Evolutionary conservation across 164 flowering plant genomes (phyloP).

Genomic region (Paratinospora sagittata): DNA sequence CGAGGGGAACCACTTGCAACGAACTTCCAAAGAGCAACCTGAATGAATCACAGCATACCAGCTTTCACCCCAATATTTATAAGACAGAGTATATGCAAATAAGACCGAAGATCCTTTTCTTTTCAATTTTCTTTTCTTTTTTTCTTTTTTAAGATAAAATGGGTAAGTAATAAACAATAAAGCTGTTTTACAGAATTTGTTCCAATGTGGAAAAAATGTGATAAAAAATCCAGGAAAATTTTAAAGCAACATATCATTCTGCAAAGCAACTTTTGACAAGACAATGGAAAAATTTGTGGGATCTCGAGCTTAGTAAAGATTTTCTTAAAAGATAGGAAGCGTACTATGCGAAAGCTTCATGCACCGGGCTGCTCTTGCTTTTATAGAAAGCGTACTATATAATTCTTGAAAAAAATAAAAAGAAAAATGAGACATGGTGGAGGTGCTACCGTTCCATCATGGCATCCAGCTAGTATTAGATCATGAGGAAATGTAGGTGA

Average conservation of each 20-base stretch:
- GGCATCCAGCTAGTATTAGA: constrained; percentile 82
- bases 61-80: background rate
- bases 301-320: background rate
- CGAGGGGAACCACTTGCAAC: constrained; percentile 31
- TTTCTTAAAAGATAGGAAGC: background rate
- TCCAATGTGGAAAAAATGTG: too few relatives aligned
- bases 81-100: background rate
- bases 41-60: constrained; percentile 7
- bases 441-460: constrained; percentile 86
- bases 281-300: background rate
- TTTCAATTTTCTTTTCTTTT: background rate
- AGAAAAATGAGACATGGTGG: background rate
- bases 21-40: constrained; percentile 98
- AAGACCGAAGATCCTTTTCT: background rate
- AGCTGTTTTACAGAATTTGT: background rate
- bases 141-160: background rate
- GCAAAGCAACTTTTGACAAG: background rate
- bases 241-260: background rate
- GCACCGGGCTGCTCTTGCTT: too few relatives aligned
- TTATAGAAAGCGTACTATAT: too few relatives aligned
- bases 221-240: background rate
- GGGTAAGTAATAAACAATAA: background rate
- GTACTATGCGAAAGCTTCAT: too few relatives aligned
- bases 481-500: constrained; percentile 63
- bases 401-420: too few relatives aligned